phyloP scores from a whole-genome alignment of 208 protist genomes.

The Novymonas esmeraldas region DNA sequence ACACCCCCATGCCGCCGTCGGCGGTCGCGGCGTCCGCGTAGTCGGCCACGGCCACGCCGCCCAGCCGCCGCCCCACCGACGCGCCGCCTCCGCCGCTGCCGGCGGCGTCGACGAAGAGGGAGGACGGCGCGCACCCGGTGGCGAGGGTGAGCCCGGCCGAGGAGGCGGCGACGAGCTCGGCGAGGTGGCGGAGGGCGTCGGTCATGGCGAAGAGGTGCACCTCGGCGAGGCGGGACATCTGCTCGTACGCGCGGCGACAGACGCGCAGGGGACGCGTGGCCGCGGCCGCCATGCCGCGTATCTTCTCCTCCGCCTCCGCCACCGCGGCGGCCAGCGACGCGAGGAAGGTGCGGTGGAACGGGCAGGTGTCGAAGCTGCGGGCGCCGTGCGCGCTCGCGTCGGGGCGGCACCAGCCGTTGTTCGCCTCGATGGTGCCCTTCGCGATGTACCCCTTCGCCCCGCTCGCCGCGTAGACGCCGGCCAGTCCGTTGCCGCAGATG shows the following conservation, averaged over 20 bases:
- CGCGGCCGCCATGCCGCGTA: background rate
- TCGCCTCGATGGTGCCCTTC: conserved; percentile 42
- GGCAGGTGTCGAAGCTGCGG: conserved; percentile 49
- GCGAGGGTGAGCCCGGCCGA: conserved; percentile 61
- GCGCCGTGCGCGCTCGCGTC: conserved; percentile 35
- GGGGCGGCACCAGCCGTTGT: conserved; percentile 78
- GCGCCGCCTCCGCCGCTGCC: background rate
- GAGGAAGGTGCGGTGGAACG: conserved; percentile 32
- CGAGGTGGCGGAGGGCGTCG: conserved; percentile 52
- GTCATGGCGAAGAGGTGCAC: conserved; percentile 53
- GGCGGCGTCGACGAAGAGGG: background rate
- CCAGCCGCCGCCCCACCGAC: conserved; percentile 17
- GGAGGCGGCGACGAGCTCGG: conserved; percentile 59
- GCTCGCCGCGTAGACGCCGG: conserved; percentile 73
- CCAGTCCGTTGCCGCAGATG: conserved; percentile 72
- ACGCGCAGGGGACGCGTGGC: background rate
- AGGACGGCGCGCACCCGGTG: conserved; percentile 36
- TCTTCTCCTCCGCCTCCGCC: conserved; percentile 5
- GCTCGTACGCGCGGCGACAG: conserved; percentile 46
- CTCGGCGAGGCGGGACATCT: conserved; percentile 41
- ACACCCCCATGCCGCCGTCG: conserved; percentile 83
- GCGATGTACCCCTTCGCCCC: conserved; percentile 68
- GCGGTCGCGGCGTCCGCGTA: conserved; percentile 61
- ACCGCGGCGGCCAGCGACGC: background rate
- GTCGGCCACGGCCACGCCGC: conserved; percentile 40